Percentiles rank a stretch among this genome's conserved stretches.
These are phyloP conservation scores for Fusarium luffae DNA, from an alignment of 2,329 filamentous ascomycete species.

Conservation along the genomic window DNA sequence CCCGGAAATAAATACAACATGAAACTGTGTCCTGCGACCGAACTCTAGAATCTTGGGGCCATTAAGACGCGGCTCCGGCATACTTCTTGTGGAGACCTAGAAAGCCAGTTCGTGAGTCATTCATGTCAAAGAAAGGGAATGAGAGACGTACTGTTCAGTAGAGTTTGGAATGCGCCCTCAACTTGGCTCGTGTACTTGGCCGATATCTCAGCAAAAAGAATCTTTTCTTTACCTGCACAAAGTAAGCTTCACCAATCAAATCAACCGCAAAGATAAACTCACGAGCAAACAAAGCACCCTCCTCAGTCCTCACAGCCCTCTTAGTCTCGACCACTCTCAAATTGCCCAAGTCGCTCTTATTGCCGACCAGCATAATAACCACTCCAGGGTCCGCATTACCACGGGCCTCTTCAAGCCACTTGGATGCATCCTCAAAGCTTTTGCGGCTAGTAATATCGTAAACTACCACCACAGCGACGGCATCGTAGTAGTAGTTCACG, in stretches of 20 bases:
- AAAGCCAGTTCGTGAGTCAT: not conserved
- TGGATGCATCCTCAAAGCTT: not conserved
- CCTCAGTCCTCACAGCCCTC: not conserved
- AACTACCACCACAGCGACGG: not conserved
- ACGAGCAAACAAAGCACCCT: conserved; percentile 8
- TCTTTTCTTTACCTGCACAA: not conserved
- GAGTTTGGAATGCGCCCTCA: not conserved
- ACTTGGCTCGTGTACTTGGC: not conserved
- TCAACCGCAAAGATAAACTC: rapidly evolving
- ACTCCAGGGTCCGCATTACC: not conserved
- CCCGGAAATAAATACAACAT: not conserved
- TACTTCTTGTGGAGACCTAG: not conserved
- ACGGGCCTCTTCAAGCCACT: not conserved
- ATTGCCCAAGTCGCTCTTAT: conserved; percentile 1
- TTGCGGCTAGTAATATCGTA: conserved; percentile 7
- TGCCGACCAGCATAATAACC: not conserved
- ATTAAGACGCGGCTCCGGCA: too few species aligned
- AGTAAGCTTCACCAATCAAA: rapidly evolving
- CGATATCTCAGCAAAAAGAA: conserved; percentile 2
- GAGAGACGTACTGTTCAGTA: not conserved
- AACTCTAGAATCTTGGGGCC: too few species aligned
- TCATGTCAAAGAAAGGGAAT: rapidly evolving
- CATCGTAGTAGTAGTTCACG: not conserved
- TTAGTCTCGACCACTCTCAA: not conserved
- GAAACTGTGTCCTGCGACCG: not conserved